Conservation (phyloP, 2,329 filamentous ascomycete genomes). For the Cladorrhinum sp. region DNA sequence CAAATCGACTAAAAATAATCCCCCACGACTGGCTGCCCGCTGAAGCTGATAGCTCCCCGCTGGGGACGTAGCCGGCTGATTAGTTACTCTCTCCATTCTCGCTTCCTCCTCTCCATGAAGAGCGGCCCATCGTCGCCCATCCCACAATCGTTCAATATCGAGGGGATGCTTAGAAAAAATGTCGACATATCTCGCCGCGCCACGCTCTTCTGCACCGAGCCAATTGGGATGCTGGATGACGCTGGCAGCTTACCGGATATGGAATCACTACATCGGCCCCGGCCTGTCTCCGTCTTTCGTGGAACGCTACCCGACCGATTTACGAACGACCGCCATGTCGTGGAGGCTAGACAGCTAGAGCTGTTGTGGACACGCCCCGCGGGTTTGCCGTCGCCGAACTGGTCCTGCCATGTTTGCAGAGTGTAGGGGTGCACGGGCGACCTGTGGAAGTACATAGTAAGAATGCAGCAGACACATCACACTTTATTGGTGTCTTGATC, state of each 20-base stretch:
- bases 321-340: too few species aligned
- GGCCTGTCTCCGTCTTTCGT: conserved; percentile 1
- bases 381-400: background rate
- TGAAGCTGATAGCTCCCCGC: conserved; percentile 5
- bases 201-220: conserved; percentile 17
- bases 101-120: too few species aligned
- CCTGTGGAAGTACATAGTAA: too few species aligned
- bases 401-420: background rate
- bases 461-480: background rate
- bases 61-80: conserved; percentile 13
- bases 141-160: background rate
- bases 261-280: conserved; percentile 7
- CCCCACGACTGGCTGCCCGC: background rate
- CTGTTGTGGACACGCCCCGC: background rate
- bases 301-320: too few species aligned
- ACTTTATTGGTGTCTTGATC: too few species aligned
- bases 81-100: too few species aligned
- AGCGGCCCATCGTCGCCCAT: conserved; percentile 1
- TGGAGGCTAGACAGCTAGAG: too few species aligned
- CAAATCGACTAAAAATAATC: conserved; percentile 22
- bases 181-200: conserved; percentile 5
- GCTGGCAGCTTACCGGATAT: conserved; percentile 21
- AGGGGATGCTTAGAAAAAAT: background rate
- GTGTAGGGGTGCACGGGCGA: background rate
- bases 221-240: conserved; percentile 17